A percentile compares a stretch with the other conserved stretches of the same genome.
Conservation (phyloP, 768 basidiomycete species). For the Boletus tomentosulus region DNA sequence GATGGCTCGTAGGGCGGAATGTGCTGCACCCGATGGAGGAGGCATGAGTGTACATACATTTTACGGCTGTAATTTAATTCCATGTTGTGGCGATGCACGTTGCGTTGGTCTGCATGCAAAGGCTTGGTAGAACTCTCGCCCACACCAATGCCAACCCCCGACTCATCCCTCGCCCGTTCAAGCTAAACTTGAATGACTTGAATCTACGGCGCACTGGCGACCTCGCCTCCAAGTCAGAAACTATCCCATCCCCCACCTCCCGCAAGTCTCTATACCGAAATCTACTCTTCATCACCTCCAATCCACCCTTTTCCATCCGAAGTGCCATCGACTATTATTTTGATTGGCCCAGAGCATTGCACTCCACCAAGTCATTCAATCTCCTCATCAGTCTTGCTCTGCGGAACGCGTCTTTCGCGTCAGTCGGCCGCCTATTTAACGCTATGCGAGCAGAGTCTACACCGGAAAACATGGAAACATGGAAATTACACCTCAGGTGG, state of each 20-base stretch:
- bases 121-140: background rate
- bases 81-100: background rate
- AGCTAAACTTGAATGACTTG: background rate
- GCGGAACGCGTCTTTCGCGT: constrained; percentile 46
- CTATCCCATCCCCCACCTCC: constrained; percentile 30
- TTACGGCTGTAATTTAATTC: background rate
- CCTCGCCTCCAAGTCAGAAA: background rate
- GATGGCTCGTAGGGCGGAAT: constrained; percentile 65
- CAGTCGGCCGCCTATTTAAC: constrained; percentile 41
- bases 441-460: constrained; percentile 45
- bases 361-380: constrained; percentile 42
- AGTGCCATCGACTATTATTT: constrained; percentile 25
- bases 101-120: background rate
- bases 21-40: constrained; percentile 31
- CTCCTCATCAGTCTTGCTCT: constrained; percentile 46
- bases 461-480: constrained; percentile 48
- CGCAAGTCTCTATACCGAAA: constrained; percentile 33
- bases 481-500: constrained; percentile 53
- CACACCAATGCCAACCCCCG: background rate
- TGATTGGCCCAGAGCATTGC: constrained; percentile 24
- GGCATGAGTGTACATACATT: constrained; percentile 11
- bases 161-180: background rate
- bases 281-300: constrained; percentile 23
- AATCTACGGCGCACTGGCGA: background rate
- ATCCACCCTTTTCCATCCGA: constrained; percentile 12